A percentile compares a stretch with the other conserved stretches of the same genome.
Evolutionary conservation across 768 basidiomycete genomes (phyloP).

Genomic region (Macrolepiota fuliginosa): DNA sequence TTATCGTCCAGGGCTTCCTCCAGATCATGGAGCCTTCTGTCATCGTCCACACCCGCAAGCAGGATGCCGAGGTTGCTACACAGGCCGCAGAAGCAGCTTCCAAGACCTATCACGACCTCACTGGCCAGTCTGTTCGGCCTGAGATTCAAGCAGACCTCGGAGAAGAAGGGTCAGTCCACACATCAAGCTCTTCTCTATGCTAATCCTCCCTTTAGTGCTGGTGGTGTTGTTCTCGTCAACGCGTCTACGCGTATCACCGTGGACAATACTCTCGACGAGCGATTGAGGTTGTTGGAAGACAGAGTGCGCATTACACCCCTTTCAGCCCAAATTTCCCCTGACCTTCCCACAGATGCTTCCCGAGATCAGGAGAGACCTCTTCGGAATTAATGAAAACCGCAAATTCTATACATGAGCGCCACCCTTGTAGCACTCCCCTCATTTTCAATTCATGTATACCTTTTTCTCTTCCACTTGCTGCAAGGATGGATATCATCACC

Average conservation of each 20-base stretch:
- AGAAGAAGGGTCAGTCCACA: constrained; percentile 58
- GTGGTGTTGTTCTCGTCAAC: constrained; percentile 77
- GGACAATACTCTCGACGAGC: constrained; percentile 94
- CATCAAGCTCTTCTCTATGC: background rate
- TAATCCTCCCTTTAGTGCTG: constrained; percentile 53
- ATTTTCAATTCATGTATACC: constrained; percentile 2
- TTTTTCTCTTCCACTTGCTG: background rate
- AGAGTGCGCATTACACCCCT: constrained; percentile 49
- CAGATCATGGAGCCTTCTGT: constrained; percentile 75
- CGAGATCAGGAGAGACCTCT: constrained; percentile 86
- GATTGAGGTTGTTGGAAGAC: constrained; percentile 86
- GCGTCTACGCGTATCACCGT: constrained; percentile 79
- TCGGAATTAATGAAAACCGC: constrained; percentile 88
- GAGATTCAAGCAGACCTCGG: constrained; percentile 60
- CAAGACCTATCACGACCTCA: constrained; percentile 70
- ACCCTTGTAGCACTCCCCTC: background rate
- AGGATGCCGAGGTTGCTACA: constrained; percentile 60
- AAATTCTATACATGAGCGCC: constrained; percentile 74
- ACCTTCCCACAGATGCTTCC: constrained; percentile 76
- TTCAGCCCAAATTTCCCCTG: background rate
- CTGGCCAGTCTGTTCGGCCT: constrained; percentile 61
- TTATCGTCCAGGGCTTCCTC: constrained; percentile 84
- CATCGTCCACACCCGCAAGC: constrained; percentile 62
- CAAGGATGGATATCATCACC: background rate
- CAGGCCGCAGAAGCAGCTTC: constrained; percentile 66